Evolutionary conservation across 495 filamentous ascomycete genomes (phyloP), one percentile per base, ranked within the genome.

Genomic region (Letharia columbiana): DNA sequence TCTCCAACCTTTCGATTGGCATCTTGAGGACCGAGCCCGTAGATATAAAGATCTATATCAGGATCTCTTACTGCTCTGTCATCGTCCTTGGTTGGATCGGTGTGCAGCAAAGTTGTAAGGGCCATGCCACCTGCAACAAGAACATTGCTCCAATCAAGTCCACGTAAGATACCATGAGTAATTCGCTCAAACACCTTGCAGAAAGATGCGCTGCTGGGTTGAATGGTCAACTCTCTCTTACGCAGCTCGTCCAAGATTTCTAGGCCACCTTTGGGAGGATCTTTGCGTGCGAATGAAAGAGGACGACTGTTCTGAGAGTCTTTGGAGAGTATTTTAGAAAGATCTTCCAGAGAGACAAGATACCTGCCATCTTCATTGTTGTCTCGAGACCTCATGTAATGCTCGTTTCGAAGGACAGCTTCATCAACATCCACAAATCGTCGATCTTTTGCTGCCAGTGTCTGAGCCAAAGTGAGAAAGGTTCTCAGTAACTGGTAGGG

Each of bases 111-210:
- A 18, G 71, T 70, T 9, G 71, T 69, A 17, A 77, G 59, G 40
- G 59, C 68, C 50, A 77, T 67, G 8, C 74, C 74, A 3, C 75
- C 76, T 17, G 74, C 73, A 41, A 77, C 56, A 40, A 77, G 65
- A 23, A 77, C 67, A 41, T 77, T 71, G 42, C 60, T 64, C 75
- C 75, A 77, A 60, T 77, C 61, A 31, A 77, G 69, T n/a, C 73
- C 76, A 3, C 66, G 20, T 15, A 77, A 60, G 20, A 71, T 60
- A 40, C 72, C 71, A 6, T 66, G 57, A 5, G 75, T 77, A 39
- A 75, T 50, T 11, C 68, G 65, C 18, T 74, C 52, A 49, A 77
- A 77, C 11, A 66, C 67, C 40, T 60, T 37, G 15, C 61, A 70
- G 66, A 77, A 76, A 18, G 28, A 28, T 10, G 66, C 58, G 17